Conservation (phyloP, 345 rosid genomes). For the Cardamine occulta region DNA sequence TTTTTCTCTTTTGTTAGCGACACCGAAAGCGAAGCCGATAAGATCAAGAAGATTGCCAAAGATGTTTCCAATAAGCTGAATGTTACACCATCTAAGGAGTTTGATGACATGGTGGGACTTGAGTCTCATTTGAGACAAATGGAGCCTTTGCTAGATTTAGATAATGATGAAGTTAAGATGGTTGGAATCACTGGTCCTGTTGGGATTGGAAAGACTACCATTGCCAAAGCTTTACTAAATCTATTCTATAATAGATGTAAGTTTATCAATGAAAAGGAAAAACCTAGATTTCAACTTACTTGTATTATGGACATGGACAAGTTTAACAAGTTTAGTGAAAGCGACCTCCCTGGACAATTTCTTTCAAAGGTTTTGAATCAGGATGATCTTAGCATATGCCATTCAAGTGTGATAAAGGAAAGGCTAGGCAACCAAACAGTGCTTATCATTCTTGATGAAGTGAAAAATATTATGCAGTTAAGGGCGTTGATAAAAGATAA, state of each 20-base stretch:
- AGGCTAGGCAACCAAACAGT: too few relatives aligned
- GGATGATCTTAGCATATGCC: too few relatives aligned
- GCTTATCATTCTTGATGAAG: too few relatives aligned
- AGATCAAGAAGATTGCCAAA: background rate
- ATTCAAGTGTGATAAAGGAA: too few relatives aligned
- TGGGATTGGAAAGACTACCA: slow-evolving; percentile 21
- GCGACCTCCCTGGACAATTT: background rate
- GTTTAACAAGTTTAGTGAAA: background rate
- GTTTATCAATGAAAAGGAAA: too few relatives aligned
- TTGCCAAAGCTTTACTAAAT: background rate
- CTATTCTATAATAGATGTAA: background rate
- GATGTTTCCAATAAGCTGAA: background rate
- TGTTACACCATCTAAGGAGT: background rate
- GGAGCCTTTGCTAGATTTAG: background rate
- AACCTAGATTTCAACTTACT: background rate
- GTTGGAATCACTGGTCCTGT: slow-evolving; percentile 23
- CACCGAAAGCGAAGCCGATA: background rate
- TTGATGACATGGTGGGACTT: background rate
- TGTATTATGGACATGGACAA: background rate
- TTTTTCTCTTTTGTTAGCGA: background rate
- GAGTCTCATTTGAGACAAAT: background rate
- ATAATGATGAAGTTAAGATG: background rate
- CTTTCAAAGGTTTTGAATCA: too few relatives aligned
- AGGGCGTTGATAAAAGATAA: too few relatives aligned
- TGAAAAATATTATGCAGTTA: too few relatives aligned